Base-by-base conservation (phyloP, 2,329 filamentous ascomycete genomes). In the Penicillium oxalicum region DNA sequence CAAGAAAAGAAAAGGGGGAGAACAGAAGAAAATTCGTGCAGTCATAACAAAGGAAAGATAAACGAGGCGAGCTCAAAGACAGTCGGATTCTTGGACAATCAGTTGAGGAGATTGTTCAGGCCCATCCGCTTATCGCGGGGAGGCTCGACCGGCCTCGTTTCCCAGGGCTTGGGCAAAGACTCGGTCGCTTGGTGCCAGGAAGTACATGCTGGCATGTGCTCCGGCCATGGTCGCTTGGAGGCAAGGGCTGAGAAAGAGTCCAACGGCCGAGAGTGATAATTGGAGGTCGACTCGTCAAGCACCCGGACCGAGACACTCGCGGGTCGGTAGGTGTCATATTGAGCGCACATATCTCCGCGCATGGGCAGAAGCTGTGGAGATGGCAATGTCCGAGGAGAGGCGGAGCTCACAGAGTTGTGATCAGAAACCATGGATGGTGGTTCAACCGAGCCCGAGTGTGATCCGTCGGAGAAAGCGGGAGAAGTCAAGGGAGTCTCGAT, bases 361-460 rank as follows among this genome's bases (percentile, higher is more conserved):
- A 68, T 60, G 7, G 69, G 66, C 47, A 70, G 61, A 5, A 70
- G 59, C 42, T 71, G 67, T 13, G 72, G 70, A 3, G 71, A 74
- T 36, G 67, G 63, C 43, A 69, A 49, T 54, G 62, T 71, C 61
- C 61, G 71, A 12, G 81, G 80, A 9, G 83, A 84, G 28, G 77
- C 77, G 4, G 82, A 82, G 62, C 81, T 80, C 48, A 79, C 75
- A 1, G 83, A 85, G 53, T 79, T 78, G 27, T 74, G 73, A 64
- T 93, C 88, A 0, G 87, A 89, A 43, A 87, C 76, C 53, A 88
- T 75, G 1, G 85, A 87, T 5, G 84, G 84, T 4, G 83, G 80
- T 39, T 86, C 83, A 12, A 78, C 71, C 2, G 74, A 78, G 13
- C 77, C 76, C 43, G 74, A 69, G 50, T 75, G 72, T 2, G 84